A percentile compares a stretch with the other conserved stretches of the same genome.
Conservation (phyloP, 768 basidiomycete genomes). For the Podaxis sp. region DNA sequence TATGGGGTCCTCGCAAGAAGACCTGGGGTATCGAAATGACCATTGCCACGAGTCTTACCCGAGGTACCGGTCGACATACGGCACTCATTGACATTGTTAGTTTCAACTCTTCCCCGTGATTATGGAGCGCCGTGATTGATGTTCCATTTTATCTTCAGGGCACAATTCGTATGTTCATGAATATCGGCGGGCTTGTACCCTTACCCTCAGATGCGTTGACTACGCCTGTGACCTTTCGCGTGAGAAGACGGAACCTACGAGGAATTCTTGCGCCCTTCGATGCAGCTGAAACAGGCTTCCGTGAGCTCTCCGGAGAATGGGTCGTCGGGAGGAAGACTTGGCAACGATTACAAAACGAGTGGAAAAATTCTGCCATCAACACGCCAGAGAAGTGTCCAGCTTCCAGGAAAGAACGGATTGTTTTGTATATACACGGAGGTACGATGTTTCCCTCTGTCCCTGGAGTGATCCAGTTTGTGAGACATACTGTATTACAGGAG, state of each 20-base stretch:
- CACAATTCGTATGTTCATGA: conserved; percentile 64
- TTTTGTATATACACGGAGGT: conserved; percentile 96
- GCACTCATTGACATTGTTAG: conserved; percentile 81
- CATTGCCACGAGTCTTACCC: conserved; percentile 79
- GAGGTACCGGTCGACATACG: conserved; percentile 79
- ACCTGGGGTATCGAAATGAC: conserved; percentile 98
- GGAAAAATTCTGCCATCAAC: conserved; percentile 47
- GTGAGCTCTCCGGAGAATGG: conserved; percentile 95
- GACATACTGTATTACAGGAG: conserved; percentile 47
- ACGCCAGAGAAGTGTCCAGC: conserved; percentile 22
- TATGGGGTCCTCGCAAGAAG: conserved; percentile 86
- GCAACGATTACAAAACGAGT: conserved; percentile 82
- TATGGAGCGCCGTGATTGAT: background rate
- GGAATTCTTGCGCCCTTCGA: conserved; percentile 83
- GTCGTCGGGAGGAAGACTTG: conserved; percentile 92
- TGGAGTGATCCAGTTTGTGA: conserved; percentile 6
- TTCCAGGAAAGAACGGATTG: conserved; percentile 69
- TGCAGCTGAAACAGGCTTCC: conserved; percentile 66
- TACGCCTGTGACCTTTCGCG: conserved; percentile 90
- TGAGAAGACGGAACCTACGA: conserved; percentile 66
- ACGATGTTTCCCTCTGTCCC: conserved; percentile 23
- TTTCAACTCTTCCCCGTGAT: conserved; percentile 19
- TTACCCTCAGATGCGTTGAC: conserved; percentile 91
- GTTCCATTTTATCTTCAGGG: conserved; percentile 29
- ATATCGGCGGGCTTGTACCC: conserved; percentile 78